These are phyloP conservation scores for Candida insectalens DNA, from an alignment of 805 yeast genomes.

Conservation along the genomic window DNA sequence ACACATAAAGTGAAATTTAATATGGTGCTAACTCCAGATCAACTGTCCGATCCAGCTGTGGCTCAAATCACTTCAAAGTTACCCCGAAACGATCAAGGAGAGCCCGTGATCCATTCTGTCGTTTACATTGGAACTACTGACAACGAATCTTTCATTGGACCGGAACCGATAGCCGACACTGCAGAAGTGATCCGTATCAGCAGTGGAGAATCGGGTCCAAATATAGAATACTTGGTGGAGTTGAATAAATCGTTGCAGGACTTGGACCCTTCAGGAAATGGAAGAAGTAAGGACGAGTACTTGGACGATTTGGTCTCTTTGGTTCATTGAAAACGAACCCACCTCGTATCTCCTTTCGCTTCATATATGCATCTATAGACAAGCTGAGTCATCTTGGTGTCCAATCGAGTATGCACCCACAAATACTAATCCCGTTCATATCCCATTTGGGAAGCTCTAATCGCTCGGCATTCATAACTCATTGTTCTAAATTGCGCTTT, in stretches of 20 bases:
- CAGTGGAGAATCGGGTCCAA: constrained; percentile 76
- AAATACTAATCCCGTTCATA: no score
- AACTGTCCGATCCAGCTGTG: constrained; percentile 13
- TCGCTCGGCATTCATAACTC: no score
- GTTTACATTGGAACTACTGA: constrained; percentile 80
- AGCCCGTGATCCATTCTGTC: constrained; percentile 38
- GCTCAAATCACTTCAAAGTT: constrained; percentile 16
- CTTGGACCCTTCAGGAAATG: constrained; percentile 24
- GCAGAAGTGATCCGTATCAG: constrained; percentile 49
- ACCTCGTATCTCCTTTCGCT: no score
- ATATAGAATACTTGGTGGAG: constrained; percentile 56
- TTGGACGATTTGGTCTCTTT: constrained; percentile 21
- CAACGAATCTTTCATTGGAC: constrained; percentile 80
- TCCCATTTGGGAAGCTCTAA: no score
- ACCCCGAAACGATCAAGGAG: constrained; percentile 25
- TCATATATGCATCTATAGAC: no score
- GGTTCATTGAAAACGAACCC: no score
- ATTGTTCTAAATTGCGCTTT: no score
- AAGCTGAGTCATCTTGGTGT: no score
- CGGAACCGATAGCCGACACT: constrained; percentile 50
- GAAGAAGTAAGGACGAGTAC: constrained; percentile 29
- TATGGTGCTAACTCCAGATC: constrained; percentile 24
- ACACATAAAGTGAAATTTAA: constrained; percentile 58
- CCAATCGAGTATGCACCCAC: no score
- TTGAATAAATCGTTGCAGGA: constrained; percentile 40